These are phyloP conservation scores for Mucor ambiguus DNA, from an alignment of 371 early-diverging fungal genomes.

Conservation along the genomic window DNA sequence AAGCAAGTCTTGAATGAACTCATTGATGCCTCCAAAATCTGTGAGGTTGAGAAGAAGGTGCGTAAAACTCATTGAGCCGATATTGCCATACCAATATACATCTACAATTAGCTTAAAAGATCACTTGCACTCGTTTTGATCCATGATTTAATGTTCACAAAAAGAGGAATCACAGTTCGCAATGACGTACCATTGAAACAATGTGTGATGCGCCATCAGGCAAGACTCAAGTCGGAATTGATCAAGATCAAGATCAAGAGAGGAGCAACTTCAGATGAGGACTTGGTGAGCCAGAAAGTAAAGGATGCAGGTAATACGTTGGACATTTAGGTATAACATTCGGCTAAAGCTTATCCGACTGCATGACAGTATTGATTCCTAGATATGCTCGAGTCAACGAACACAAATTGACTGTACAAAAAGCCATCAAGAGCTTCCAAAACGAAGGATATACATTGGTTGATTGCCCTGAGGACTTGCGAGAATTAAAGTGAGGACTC, in stretches of 20 bases:
- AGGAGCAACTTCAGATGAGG: conserved; percentile 64
- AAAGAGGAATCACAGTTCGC: conserved; percentile 67
- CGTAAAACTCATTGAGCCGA: neutral
- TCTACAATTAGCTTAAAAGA: conserved; percentile 32
- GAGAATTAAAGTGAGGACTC: conserved; percentile 36
- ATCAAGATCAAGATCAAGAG: conserved; percentile 72
- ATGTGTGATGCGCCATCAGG: conserved; percentile 68
- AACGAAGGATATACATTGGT: conserved; percentile 60
- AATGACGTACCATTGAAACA: conserved; percentile 66
- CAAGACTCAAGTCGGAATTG: conserved; percentile 74
- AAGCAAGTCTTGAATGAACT: conserved; percentile 56
- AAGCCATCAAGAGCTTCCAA: conserved; percentile 68
- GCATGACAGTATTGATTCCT: conserved; percentile 58
- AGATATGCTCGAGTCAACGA: conserved; percentile 79
- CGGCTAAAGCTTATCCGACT: neutral
- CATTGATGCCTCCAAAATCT: conserved; percentile 54
- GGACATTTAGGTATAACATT: neutral
- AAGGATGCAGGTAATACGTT: conserved; percentile 48
- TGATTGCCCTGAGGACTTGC: conserved; percentile 39
- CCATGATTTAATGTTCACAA: conserved; percentile 85
- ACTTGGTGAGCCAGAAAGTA: conserved; percentile 67
- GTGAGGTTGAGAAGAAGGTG: conserved; percentile 60
- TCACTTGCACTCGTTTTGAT: conserved; percentile 67
- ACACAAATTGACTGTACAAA: conserved; percentile 66
- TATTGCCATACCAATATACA: neutral